Evolutionary conservation across 352 stramenopile species (phyloP).

Genomic region (Globisporangium irregulare): DNA sequence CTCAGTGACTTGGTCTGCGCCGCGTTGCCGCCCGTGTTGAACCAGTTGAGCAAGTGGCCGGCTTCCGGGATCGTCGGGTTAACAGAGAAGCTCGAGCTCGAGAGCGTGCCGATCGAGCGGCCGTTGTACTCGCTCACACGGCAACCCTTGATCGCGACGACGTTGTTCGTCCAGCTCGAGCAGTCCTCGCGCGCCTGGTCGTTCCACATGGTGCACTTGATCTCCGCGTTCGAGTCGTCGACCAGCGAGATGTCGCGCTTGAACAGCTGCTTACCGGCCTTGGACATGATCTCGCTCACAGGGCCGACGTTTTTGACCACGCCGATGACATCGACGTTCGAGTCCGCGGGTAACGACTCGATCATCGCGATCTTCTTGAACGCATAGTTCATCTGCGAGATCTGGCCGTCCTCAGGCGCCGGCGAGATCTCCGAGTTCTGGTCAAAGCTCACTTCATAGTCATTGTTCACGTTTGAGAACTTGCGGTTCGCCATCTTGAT

Average conservation of each 20-base stretch:
- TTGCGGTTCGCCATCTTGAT: slow-evolving; percentile 98
- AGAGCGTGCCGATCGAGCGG: slow-evolving; percentile 86
- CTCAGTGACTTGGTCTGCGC: slow-evolving; percentile 79
- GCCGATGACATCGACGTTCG: slow-evolving; percentile 94
- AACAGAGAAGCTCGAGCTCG: slow-evolving; percentile 75
- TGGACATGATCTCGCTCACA: slow-evolving; percentile 91
- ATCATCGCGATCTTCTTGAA: slow-evolving; percentile 95
- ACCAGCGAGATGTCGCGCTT: slow-evolving; percentile 97
- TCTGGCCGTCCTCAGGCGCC: slow-evolving; percentile 85
- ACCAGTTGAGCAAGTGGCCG: slow-evolving; percentile 83
- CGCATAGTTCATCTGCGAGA: slow-evolving; percentile 89
- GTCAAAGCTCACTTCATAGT: slow-evolving; percentile 99
- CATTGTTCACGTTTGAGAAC: slow-evolving; percentile 95
- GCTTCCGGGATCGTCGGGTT: slow-evolving; percentile 88
- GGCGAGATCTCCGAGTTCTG: slow-evolving; percentile 93
- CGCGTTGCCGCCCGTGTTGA: slow-evolving; percentile 65
- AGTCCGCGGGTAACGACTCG: slow-evolving; percentile 81
- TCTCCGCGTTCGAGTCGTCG: slow-evolving; percentile 95
- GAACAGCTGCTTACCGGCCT: slow-evolving; percentile 93
- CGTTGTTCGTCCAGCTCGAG: slow-evolving; percentile 86
- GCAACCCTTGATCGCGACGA: slow-evolving; percentile 95
- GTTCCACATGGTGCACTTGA: slow-evolving; percentile 97
- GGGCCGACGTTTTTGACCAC: slow-evolving; percentile 94
- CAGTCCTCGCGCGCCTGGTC: slow-evolving; percentile 83
- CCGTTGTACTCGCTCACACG: slow-evolving; percentile 94